Conservation (phyloP, 257 asterid species). For the Mitragyna speciosa region DNA sequence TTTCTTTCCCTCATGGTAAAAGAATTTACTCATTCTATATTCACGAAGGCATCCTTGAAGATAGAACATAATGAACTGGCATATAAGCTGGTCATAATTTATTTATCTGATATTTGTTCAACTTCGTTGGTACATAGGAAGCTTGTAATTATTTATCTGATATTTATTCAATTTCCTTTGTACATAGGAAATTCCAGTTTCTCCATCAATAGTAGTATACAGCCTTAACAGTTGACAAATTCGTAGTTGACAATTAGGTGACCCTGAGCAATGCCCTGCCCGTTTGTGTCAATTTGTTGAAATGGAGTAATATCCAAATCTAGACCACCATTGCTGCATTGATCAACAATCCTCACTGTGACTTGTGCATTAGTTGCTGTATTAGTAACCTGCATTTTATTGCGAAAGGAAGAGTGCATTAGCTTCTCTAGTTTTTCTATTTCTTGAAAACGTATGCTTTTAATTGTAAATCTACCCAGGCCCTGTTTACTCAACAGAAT, state of each 20-base stretch:
- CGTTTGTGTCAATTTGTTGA: conserved; percentile 25
- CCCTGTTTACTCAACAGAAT: no score
- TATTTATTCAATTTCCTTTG: not conserved
- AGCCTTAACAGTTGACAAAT: conserved; percentile 27
- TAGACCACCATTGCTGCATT: conserved; percentile 36
- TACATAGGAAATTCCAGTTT: not conserved
- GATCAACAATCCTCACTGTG: conserved; percentile 39
- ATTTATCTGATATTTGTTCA: no score
- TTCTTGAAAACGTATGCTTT: not conserved
- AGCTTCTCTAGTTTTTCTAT: not conserved
- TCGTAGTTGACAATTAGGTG: conserved; percentile 33
- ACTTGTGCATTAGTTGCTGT: conserved; percentile 28
- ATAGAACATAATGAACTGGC: no score
- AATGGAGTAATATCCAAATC: conserved; percentile 33
- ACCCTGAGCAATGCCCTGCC: conserved; percentile 25
- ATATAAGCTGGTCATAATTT: no score
- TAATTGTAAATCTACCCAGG: no score
- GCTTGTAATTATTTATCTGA: no score
- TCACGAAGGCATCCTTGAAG: no score
- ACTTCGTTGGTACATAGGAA: no score
- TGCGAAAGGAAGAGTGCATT: not conserved
- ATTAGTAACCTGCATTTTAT: conserved; percentile 27
- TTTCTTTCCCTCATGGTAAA: no score
- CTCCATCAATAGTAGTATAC: not conserved
- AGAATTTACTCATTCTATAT: no score